Base-by-base conservation (phyloP, 2,329 filamentous ascomycete species). In the Ceratocystis smalleyi region DNA sequence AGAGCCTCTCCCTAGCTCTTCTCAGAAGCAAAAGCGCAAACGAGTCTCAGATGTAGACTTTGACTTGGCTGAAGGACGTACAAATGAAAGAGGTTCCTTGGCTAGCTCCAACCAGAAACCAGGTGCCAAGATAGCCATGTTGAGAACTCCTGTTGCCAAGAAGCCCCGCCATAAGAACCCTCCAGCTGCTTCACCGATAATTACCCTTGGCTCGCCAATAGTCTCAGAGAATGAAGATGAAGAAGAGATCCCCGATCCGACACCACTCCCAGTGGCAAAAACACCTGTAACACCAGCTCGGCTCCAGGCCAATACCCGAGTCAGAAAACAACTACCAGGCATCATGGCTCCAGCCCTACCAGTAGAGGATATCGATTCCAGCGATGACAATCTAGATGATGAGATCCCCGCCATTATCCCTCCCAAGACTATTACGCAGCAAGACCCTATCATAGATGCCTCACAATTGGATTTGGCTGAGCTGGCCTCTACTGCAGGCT, bases 341-440 rank as follows among this genome's bases (percentile, higher is more conserved):
- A 3, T 30, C 30, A 57, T 57, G 6, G 22, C 4, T 24, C 10
- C 54, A n/a, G 32, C 54, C n/a, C 27, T 67, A 19, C 15, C 67
- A 55, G 19, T 67, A 22, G 45, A 67, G 40, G 43, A 65, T 24
- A 19, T 69, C 62, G 30, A 69, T 27, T 7, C 66, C 62, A 27
- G 64, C 54, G 15, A 68, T 64, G 22, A 68, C 64, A 17, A 68
- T 43, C 17, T 66, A 54, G 8, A 55, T 30, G 32, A 47, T 35
- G 15, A 59, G 43, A 63, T 63, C 17, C 62, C 49, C 3, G 60
- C 60, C 19, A 27, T 61, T 30, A 3, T 61, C 6, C 35, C 59
- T 22, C 30, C 17, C 0, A 30, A 51, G 7, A 17, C 43, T 12
- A 19, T 35, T n/a, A n/a, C 30, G 3, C 60, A 27, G 10, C 19